These are phyloP conservation scores for Cupressus sempervirens DNA, from an alignment of 75 land plant species.

Conservation along the genomic window DNA sequence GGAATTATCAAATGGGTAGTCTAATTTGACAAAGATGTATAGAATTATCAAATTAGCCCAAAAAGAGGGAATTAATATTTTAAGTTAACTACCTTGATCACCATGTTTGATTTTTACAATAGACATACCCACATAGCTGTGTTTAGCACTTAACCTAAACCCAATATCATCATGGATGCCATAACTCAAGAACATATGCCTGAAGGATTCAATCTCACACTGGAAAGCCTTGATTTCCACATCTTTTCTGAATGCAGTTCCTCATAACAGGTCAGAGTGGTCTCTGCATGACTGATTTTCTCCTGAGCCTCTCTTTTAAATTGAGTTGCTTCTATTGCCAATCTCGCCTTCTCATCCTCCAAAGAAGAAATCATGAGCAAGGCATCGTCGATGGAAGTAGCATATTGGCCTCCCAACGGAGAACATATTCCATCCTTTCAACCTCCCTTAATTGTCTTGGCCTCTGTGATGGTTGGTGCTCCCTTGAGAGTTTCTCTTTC, in stretches of 20 bases:
- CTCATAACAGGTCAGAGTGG: not conserved
- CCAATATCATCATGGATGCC: not conserved
- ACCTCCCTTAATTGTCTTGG: too few species aligned
- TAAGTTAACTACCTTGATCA: not conserved
- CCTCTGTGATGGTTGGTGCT: too few species aligned
- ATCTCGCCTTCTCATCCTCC: conserved; percentile 35
- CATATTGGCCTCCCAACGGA: not conserved
- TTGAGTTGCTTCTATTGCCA: conserved; percentile 32
- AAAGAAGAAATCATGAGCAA: conserved; percentile 45
- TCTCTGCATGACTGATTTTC: conserved; percentile 6
- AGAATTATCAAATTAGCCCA: too few species aligned
- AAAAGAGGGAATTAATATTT: not conserved
- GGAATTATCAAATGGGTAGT: too few species aligned
- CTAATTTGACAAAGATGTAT: too few species aligned
- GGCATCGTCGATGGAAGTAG: conserved; percentile 37
- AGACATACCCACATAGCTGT: not conserved
- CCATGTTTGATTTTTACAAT: not conserved
- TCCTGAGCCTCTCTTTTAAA: too few species aligned
- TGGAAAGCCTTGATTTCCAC: conserved; percentile 1
- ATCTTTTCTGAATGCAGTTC: not conserved
- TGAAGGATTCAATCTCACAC: not conserved
- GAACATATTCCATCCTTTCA: too few species aligned
- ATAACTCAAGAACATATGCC: not conserved
- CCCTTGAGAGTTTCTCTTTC: too few species aligned
- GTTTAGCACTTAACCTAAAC: not conserved